Evolutionary conservation across 176 grass and related monocot genomes (phyloP).

Genomic region (Poa annua): DNA sequence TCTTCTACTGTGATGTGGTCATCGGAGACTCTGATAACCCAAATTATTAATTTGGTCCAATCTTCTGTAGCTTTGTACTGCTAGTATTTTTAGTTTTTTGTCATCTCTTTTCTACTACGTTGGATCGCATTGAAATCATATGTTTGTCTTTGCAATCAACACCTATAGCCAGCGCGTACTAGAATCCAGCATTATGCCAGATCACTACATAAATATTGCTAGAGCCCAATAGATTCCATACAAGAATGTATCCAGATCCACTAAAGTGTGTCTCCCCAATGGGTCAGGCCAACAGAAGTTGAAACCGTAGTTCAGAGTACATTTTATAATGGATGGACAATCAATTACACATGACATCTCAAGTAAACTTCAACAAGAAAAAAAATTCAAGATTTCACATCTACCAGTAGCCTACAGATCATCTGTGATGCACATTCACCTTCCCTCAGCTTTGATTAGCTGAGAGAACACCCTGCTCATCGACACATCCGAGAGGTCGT

Average conservation of each 20-base stretch:
- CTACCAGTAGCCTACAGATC: slow-evolving; percentile 41
- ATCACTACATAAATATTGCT: slow-evolving; percentile 1
- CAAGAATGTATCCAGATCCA: slow-evolving; percentile 35
- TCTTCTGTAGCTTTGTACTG: too few species aligned
- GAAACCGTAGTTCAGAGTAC: slow-evolving; percentile 39
- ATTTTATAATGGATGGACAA: slow-evolving; percentile 26
- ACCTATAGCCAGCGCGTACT: background rate
- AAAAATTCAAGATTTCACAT: slow-evolving; percentile 32
- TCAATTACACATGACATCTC: slow-evolving; percentile 48
- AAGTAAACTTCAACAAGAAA: slow-evolving; percentile 46
- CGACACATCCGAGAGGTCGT: slow-evolving; percentile 72
- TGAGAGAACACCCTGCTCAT: slow-evolving; percentile 95
- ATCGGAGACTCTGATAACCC: background rate
- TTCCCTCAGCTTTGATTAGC: slow-evolving; percentile 89
- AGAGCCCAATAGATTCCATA: slow-evolving; percentile 16
- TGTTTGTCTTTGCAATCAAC: too few species aligned
- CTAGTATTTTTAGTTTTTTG: too few species aligned
- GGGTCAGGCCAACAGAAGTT: slow-evolving; percentile 34
- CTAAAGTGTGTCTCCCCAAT: slow-evolving; percentile 23
- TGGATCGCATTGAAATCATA: too few species aligned
- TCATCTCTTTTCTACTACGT: too few species aligned
- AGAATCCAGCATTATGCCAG: slow-evolving; percentile 23
- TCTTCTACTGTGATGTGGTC: too few species aligned
- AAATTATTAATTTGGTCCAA: background rate
- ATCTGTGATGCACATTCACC: slow-evolving; percentile 40